Evolutionary conservation across 441 rosid species (phyloP), one percentile per base, ranked within the genome.

Genomic region (Croton setiger): DNA sequence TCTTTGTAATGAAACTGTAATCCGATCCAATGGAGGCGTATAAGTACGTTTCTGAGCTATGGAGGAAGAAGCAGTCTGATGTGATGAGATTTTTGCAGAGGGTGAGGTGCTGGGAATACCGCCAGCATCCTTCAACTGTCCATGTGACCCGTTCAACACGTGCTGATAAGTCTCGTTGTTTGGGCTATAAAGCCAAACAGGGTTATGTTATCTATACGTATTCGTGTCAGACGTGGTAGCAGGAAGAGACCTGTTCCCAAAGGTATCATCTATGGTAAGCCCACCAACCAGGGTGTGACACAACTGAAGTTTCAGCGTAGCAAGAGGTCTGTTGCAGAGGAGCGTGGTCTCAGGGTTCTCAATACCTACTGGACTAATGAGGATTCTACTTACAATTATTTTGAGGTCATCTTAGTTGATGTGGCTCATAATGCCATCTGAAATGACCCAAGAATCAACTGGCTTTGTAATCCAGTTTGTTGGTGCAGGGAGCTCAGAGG

Each of bases 211-310:
- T 92, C 18, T 96, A 96, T 72, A n/a, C 91, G 98, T 66, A 90
- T 92, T 14, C 93, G 97, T 63, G 99, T 90, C 6, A 90, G 97
- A 69, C 93, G 96, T 70, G 99, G 99, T 62, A 98, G 98, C 18
- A 81, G 98, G 27, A 92, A 92, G 90, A 90, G 99, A 84, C 99
- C 91, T 7, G 96, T 94, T 64, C 88, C 98, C 64, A 94, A 94
- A 81, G 97, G 98, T 85, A 94, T 94, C 70, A 97, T 94, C 48
- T 92, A 92, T 76, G 99, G 99, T 45, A 94, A 94, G 81, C 99
- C 99, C 57, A 92, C 98, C 4, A 95, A 95, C 90, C 98, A 95
- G 87, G 97, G 99, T 78, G 98, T 95, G 4, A 95, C 99, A 15
- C 99, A 95, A 69, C 86, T 95, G 74, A 95, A 95, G 79, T 95